Conservation (phyloP, 2,329 filamentous ascomycete species). For the Claviceps lovelessii region DNA sequence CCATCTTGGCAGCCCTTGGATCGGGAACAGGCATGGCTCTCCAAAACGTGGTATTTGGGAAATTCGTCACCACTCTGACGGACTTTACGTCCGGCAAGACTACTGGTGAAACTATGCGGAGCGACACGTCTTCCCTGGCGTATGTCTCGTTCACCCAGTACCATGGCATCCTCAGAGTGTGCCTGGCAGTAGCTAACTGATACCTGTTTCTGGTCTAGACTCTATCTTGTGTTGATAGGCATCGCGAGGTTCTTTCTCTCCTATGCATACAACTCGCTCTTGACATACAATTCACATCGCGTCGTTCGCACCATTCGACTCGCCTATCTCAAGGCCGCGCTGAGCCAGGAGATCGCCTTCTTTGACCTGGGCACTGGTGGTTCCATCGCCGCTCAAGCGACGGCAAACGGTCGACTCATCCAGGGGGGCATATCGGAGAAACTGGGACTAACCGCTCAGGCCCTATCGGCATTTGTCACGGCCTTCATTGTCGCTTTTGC, state of each 20-base stretch:
- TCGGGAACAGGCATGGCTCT: conserved; percentile 24
- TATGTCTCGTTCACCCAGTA: conserved; percentile 21
- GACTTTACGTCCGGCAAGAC: conserved; percentile 17
- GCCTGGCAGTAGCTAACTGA: conserved; percentile 15
- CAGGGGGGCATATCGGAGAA: conserved; percentile 27
- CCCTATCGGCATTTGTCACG: conserved; percentile 22
- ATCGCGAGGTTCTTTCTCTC: conserved; percentile 35
- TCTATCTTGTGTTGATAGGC: conserved; percentile 46
- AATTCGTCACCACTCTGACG: conserved; percentile 22
- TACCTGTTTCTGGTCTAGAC: conserved; percentile 16
- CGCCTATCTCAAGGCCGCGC: conserved; percentile 32
- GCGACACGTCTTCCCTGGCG: conserved; percentile 10
- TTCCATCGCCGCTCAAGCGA: conserved; percentile 28
- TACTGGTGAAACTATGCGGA: conserved; percentile 15
- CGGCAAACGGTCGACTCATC: conserved; percentile 29
- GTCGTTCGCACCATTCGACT: conserved; percentile 34
- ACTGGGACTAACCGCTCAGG: conserved; percentile 25
- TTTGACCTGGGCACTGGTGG: conserved; percentile 30
- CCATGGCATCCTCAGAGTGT: neutral
- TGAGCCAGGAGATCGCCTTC: conserved; percentile 36
- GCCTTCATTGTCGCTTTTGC: conserved; percentile 25
- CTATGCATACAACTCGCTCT: conserved; percentile 29
- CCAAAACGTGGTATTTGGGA: conserved; percentile 25
- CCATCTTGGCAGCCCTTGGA: conserved; percentile 19
- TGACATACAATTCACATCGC: conserved; percentile 36